phyloP scores from a whole-genome alignment of 441 rosid genomes.

The Biscutella laevigata region DNA sequence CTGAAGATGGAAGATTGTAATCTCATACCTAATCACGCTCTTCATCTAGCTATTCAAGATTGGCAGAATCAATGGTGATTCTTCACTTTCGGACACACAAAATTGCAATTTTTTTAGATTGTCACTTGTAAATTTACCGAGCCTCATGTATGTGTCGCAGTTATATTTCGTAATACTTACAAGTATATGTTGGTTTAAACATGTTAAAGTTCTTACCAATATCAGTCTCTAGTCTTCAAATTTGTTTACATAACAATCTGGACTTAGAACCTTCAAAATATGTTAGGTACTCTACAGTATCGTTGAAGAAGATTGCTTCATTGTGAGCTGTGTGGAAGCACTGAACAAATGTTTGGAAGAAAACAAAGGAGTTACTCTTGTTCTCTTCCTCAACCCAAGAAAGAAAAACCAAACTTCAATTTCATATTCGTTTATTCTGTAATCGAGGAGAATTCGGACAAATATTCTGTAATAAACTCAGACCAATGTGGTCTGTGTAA shows the following conservation, averaged over 20 bases:
- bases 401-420: constrained; percentile 17
- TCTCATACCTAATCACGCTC: constrained; percentile 75
- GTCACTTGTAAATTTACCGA: constrained; percentile 21
- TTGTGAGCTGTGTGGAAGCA: constrained; percentile 79
- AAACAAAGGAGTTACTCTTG: constrained; percentile 74
- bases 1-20: constrained; percentile 58
- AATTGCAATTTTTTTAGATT: constrained; percentile 9
- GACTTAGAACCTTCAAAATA: no score
- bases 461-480: constrained; percentile 18
- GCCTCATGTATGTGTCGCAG: background rate
- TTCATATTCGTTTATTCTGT: no score
- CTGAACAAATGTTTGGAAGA: constrained; percentile 82
- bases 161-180: no score
- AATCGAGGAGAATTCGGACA: background rate
- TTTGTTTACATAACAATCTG: no score
- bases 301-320: constrained; percentile 49
- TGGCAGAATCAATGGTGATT: constrained; percentile 56
- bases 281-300: no score
- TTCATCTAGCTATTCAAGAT: constrained; percentile 71
- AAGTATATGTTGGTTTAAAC: no score
- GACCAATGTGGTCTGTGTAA: constrained; percentile 27
- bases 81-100: background rate
- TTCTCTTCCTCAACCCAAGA: constrained; percentile 40
- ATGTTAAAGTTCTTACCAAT: background rate
- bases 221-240: no score